phyloP scores from a whole-genome alignment of 495 filamentous ascomycete species.

The Cercophora scortea region DNA sequence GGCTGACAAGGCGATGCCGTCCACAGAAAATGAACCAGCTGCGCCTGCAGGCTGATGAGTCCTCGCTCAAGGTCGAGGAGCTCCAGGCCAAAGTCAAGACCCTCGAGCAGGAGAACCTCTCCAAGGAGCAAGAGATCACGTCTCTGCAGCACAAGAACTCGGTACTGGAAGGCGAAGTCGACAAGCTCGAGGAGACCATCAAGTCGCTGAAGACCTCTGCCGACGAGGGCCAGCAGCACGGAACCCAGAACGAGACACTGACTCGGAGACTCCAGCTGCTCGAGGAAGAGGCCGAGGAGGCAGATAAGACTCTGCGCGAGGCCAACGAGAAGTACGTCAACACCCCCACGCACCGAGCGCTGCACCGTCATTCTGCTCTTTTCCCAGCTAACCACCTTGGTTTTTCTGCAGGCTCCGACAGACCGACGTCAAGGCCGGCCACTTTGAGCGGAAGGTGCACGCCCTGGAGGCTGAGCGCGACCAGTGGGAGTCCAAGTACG shows the following conservation, averaged over 20 bases:
- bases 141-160: slow-evolving; percentile 88
- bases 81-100: slow-evolving; percentile 76
- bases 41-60: slow-evolving; percentile 85
- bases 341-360: not conserved
- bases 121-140: slow-evolving; percentile 96
- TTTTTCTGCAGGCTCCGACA: slow-evolving; percentile 68
- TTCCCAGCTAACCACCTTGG: slow-evolving; percentile 6
- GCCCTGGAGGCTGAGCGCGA: slow-evolving; percentile 84
- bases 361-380: not conserved
- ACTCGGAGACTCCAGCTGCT: slow-evolving; percentile 88
- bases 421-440: slow-evolving; percentile 97
- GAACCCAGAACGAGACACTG: slow-evolving; percentile 79
- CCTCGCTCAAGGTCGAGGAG: slow-evolving; percentile 71
- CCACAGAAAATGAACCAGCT: slow-evolving; percentile 84
- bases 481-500: slow-evolving; percentile 93
- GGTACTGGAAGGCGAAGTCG: slow-evolving; percentile 80
- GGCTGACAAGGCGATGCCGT: slow-evolving; percentile 11
- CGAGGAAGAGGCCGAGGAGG: slow-evolving; percentile 94
- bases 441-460: slow-evolving; percentile 98
- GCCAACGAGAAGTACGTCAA: slow-evolving; percentile 92
- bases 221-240: slow-evolving; percentile 63
- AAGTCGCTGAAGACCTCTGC: slow-evolving; percentile 74
- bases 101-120: slow-evolving; percentile 88
- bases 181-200: slow-evolving; percentile 72
- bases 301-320: slow-evolving; percentile 89